These are phyloP conservation scores for Corylus americana DNA, from an alignment of 306 rosid species.

Conservation along the genomic window DNA sequence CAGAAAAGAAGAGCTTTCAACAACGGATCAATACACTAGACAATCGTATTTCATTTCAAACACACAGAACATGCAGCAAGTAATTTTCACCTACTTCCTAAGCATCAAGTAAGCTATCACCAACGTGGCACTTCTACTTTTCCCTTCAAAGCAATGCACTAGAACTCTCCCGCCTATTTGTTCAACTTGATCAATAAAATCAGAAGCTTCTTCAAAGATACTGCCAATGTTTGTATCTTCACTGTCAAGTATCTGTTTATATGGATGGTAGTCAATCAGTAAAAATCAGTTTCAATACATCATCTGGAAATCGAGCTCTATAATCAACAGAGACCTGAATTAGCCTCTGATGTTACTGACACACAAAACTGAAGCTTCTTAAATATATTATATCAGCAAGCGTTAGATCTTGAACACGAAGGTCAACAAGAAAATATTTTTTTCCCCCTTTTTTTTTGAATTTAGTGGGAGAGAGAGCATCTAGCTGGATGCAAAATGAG, in stretches of 20 bases:
- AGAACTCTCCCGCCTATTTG: slow-evolving; percentile 67
- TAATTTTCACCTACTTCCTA: slow-evolving; percentile 69
- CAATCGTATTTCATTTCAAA: too few relatives aligned
- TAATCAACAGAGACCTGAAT: background rate
- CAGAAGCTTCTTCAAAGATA: slow-evolving; percentile 83
- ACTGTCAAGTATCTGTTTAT: slow-evolving; percentile 63
- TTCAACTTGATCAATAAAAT: slow-evolving; percentile 69
- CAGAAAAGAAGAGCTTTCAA: slow-evolving; percentile 13
- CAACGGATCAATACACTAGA: slow-evolving; percentile 5
- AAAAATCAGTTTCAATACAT: slow-evolving; percentile 22
- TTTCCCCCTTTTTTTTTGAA: background rate
- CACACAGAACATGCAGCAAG: background rate
- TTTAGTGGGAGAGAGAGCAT: background rate
- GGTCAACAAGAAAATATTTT: background rate
- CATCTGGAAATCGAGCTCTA: background rate
- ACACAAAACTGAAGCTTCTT: background rate
- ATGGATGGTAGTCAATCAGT: slow-evolving; percentile 6
- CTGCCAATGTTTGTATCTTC: slow-evolving; percentile 73
- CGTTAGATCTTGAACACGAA: background rate
- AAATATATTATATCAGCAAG: background rate
- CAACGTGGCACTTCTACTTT: slow-evolving; percentile 86
- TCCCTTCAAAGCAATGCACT: slow-evolving; percentile 98
- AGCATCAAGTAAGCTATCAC: slow-evolving; percentile 95
- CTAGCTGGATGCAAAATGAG: background rate
- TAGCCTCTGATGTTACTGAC: background rate